These are phyloP conservation scores for Xylaria sp. DNA, from an alignment of 2,329 filamentous ascomycete genomes.

Conservation along the genomic window DNA sequence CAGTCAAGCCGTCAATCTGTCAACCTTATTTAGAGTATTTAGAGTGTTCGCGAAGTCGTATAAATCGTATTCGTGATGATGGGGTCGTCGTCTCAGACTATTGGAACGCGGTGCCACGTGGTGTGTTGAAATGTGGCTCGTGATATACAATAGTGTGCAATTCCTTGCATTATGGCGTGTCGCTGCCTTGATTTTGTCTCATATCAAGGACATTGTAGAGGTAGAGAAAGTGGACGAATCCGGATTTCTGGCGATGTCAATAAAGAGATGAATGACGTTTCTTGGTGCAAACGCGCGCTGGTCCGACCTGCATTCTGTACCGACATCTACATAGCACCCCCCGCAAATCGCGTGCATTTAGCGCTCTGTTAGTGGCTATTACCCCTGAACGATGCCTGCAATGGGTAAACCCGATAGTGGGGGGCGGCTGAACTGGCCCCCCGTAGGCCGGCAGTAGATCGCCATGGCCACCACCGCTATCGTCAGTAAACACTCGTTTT, in stretches of 20 bases:
- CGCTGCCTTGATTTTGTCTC: neutral
- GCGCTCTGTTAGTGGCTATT: conserved; percentile 19
- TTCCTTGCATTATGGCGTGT: neutral
- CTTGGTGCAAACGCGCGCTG: conserved; percentile 11
- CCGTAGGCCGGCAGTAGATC: neutral
- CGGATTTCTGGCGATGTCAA: neutral
- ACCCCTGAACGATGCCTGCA: conserved; percentile 22
- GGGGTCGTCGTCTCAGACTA: neutral
- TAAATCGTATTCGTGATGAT: neutral
- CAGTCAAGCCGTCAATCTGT: too few species aligned
- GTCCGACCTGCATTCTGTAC: conserved; percentile 6
- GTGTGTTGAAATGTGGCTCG: neutral
- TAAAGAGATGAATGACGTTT: conserved; percentile 29
- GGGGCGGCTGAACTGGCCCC: conserved; percentile 19
- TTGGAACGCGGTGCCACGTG: neutral
- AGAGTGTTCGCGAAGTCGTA: neutral
- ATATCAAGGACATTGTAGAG: neutral
- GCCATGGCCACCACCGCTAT: neutral
- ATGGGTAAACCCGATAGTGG: conserved; percentile 23
- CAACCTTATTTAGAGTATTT: neutral
- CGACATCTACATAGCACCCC: neutral
- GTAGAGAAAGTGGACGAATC: neutral
- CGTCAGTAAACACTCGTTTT: conserved; percentile 1
- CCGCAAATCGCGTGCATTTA: conserved; percentile 12
- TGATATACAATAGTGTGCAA: neutral